Evolutionary conservation across 2,329 filamentous ascomycete species (phyloP).

Genomic region (Fusarium tjaetaba): DNA sequence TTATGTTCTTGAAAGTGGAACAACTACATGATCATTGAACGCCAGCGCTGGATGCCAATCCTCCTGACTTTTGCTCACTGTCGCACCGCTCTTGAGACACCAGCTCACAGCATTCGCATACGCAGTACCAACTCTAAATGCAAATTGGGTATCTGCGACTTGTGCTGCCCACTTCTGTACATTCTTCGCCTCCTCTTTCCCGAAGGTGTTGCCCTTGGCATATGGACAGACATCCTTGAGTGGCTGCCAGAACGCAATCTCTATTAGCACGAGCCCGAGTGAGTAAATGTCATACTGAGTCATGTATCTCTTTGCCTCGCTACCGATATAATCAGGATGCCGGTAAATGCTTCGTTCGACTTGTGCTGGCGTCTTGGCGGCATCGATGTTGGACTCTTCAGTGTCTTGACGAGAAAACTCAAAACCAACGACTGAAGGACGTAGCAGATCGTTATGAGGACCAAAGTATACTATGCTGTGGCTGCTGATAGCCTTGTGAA

Average conservation of each 20-base stretch:
- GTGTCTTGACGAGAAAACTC: neutral
- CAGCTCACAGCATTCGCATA: neutral
- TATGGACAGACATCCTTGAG: neutral
- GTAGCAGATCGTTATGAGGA: rapidly evolving
- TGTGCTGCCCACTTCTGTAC: neutral
- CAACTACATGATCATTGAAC: neutral
- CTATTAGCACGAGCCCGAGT: neutral
- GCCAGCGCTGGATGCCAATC: neutral
- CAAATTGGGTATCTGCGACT: neutral
- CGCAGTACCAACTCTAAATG: neutral
- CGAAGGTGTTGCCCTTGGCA: rapidly evolving
- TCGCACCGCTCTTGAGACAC: neutral
- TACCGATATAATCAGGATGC: neutral
- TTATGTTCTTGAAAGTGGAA: neutral
- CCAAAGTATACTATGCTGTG: neutral
- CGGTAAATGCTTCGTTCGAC: neutral
- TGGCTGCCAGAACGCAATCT: neutral
- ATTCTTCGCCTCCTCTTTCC: neutral
- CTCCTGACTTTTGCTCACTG: neutral
- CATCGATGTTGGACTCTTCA: neutral
- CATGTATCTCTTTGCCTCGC: neutral
- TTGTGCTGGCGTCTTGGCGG: neutral
- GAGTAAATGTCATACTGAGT: neutral
- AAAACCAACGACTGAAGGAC: neutral
- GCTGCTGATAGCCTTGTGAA: neutral